Conservation (phyloP, 306 rosid species). For the Coriaria nepalensis region DNA sequence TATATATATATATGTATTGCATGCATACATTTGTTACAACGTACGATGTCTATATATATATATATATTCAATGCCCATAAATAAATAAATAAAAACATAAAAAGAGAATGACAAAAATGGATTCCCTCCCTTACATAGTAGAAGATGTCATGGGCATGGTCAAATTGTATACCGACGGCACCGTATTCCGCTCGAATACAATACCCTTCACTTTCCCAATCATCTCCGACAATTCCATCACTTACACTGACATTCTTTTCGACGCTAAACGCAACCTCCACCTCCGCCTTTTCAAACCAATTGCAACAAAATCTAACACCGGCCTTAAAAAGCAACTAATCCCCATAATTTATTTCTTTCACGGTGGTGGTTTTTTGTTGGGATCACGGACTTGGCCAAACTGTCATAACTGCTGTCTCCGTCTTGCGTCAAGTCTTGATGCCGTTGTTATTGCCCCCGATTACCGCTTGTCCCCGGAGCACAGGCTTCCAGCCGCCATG, state of each 20-base stretch:
- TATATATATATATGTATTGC: too few species aligned
- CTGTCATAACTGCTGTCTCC: conserved; percentile 57
- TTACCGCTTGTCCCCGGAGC: conserved; percentile 77
- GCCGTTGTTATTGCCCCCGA: conserved; percentile 49
- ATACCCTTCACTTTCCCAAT: conserved; percentile 29
- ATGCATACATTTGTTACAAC: too few species aligned
- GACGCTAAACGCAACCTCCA: conserved; percentile 33
- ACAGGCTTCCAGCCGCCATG: conserved; percentile 65
- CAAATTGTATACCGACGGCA: conserved; percentile 69
- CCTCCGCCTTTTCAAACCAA: conserved; percentile 62
- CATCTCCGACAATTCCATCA: conserved; percentile 33
- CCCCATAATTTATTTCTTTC: conserved; percentile 50
- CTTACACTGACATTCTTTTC: conserved; percentile 39
- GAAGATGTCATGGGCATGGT: conserved; percentile 93
- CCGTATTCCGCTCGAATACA: conserved; percentile 40
- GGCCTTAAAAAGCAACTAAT: neutral
- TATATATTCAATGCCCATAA: too few species aligned
- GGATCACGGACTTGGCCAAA: conserved; percentile 73
- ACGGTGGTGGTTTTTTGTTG: conserved; percentile 87
- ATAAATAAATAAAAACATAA: too few species aligned
- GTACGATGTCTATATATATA: too few species aligned
- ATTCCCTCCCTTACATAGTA: conserved; percentile 53
- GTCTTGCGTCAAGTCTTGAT: conserved; percentile 35
- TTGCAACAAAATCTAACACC: neutral
- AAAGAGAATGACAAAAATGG: conserved; percentile 21